Conservation (phyloP, 441 rosid genomes). For the Brassica balearica region DNA sequence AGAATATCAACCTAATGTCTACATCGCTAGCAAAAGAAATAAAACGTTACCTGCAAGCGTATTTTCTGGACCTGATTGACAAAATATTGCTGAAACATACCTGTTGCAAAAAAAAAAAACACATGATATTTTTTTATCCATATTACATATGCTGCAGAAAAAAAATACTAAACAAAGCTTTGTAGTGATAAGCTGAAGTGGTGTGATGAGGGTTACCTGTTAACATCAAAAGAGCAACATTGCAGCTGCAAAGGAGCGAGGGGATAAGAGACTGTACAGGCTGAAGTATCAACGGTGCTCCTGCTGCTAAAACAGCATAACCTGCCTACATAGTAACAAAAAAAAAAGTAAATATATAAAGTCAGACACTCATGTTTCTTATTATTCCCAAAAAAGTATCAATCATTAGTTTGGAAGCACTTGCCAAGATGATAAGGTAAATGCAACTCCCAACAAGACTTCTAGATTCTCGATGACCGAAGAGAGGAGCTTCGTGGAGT, state of each 20-base stretch:
- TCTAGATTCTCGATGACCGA: constrained; percentile 82
- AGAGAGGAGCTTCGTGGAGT: constrained; percentile 88
- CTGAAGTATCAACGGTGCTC: constrained; percentile 70
- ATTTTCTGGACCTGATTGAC: constrained; percentile 95
- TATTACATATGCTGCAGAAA: too few relatives aligned
- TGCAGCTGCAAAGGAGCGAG: constrained; percentile 78
- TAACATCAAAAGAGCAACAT: constrained; percentile 69
- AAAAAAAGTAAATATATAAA: constrained; percentile 22
- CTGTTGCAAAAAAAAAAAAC: constrained; percentile 51
- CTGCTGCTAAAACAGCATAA: constrained; percentile 78
- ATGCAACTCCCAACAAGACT: constrained; percentile 73
- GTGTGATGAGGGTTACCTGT: constrained; percentile 56
- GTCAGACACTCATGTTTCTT: constrained; percentile 15
- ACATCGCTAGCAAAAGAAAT: constrained; percentile 19
- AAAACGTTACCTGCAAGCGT: constrained; percentile 74
- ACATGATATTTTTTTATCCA: too few relatives aligned
- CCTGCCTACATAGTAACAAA: constrained; percentile 61
- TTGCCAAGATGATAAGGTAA: constrained; percentile 75
- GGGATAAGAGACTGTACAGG: constrained; percentile 54
- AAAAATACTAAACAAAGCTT: neutral
- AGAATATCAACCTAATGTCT: neutral
- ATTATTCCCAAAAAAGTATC: neutral
- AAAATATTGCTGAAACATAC: constrained; percentile 87
- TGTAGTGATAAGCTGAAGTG: constrained; percentile 19
- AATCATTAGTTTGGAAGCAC: constrained; percentile 37